Percentiles rank a stretch among this genome's conserved stretches.
Evolutionary conservation across 2,329 filamentous ascomycete species (phyloP).

Genomic region (Macrophomina pseudophaseolina): DNA sequence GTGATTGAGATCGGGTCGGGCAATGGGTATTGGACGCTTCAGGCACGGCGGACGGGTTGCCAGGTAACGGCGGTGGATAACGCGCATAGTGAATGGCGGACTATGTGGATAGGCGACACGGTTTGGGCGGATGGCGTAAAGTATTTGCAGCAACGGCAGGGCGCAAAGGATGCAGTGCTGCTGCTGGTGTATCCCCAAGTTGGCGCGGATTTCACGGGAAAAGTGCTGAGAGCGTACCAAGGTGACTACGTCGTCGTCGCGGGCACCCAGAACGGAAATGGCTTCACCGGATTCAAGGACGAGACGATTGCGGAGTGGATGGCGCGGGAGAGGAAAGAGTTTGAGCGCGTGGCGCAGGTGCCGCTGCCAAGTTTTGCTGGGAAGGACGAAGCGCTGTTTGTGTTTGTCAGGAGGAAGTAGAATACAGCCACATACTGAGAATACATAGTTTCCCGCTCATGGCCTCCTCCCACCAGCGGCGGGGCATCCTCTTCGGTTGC

Average conservation of each 20-base stretch:
- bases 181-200: conserved; percentile 77
- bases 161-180: conserved; percentile 63
- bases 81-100: conserved; percentile 70
- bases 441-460: background rate
- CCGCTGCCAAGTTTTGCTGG: conserved; percentile 75
- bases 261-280: conserved; percentile 75
- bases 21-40: conserved; percentile 77
- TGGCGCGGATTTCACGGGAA: conserved; percentile 68
- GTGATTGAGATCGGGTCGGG: conserved; percentile 73
- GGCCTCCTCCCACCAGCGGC: background rate
- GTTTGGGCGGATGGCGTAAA: conserved; percentile 63
- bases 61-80: conserved; percentile 68
- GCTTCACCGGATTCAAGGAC: conserved; percentile 72
- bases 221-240: conserved; percentile 64
- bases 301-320: conserved; percentile 72
- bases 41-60: conserved; percentile 70
- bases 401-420: conserved; percentile 56
- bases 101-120: conserved; percentile 72
- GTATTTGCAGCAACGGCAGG: conserved; percentile 57
- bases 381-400: conserved; percentile 76
- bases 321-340: conserved; percentile 60
- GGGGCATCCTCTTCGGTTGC: background rate
- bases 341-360: conserved; percentile 66
- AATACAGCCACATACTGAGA: background rate
- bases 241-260: conserved; percentile 72